Conservation (phyloP, 805 yeast genomes). For the Metschnikowia noctiluminum region DNA sequence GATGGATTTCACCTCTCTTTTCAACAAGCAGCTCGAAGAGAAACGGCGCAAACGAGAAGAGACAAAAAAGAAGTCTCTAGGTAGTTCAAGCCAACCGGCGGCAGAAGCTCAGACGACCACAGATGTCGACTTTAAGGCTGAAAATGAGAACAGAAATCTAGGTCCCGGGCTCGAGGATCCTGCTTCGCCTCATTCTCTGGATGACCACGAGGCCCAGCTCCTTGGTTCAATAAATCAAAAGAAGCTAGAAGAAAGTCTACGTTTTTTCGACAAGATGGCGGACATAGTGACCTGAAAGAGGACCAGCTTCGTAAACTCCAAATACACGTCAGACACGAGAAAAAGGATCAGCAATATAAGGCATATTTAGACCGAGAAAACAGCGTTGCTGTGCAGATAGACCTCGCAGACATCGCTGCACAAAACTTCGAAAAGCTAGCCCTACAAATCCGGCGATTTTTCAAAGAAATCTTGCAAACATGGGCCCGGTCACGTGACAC, state of each 20-base stretch:
- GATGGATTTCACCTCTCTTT: constrained; percentile 16
- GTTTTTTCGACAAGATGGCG: constrained; percentile 13
- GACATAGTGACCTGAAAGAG: constrained; percentile 15
- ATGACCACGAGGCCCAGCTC: neutral
- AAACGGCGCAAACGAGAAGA: constrained; percentile 7
- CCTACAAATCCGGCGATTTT: constrained; percentile 45
- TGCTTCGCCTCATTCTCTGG: no score
- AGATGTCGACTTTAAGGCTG: neutral
- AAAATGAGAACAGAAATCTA: neutral
- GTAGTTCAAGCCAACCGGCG: no score
- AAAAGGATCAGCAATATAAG: constrained; percentile 21
- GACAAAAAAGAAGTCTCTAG: neutral
- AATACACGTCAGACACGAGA: constrained; percentile 15
- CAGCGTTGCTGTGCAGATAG: constrained; percentile 13
- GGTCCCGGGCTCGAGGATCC: no score
- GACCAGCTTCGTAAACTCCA: constrained; percentile 19
- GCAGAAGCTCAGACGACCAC: no score
- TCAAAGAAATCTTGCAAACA: constrained; percentile 41
- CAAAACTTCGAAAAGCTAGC: constrained; percentile 26
- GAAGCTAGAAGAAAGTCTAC: constrained; percentile 6
- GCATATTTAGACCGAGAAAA: constrained; percentile 28
- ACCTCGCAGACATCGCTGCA: constrained; percentile 30
- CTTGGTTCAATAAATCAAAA: constrained; percentile 1
- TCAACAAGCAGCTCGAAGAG: constrained; percentile 14
- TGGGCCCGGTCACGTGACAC: constrained; percentile 33